Base-by-base conservation (phyloP, 2,329 filamentous ascomycete genomes). In the Claviceps africana region DNA sequence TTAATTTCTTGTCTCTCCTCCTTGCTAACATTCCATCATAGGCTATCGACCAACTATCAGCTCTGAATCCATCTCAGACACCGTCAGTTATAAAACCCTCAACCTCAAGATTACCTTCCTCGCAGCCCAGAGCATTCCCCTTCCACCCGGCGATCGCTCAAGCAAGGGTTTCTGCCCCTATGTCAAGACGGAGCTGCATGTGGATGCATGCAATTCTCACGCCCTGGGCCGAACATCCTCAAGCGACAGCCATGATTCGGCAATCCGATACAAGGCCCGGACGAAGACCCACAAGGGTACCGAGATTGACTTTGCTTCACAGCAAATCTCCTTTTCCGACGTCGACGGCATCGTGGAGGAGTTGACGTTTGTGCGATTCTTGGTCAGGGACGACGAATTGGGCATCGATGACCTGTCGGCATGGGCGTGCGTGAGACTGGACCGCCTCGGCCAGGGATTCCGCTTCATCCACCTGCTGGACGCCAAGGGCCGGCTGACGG, bases 361-460 rank as follows among this genome's bases (percentile, higher is more conserved):
- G 61, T 71, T 90, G 55, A 80, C 81, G 31, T 90, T 89, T 70
- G 73, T 88, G 51, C 76, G 85, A 61, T 87, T 97, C 72, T 88
- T 94, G 60, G 75, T 97, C 58, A 85, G 89, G 66, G 88, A 97
- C 64, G 85, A 95, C 59, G 85, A 91, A 66, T 79, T 90, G 58
- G 82, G 83, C 4, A 77, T 78, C 56, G 89, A 97, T 61, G 78
- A 85, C 54, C 67, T 95, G 53, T 84, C 88, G 11, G 88, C 85
- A 2, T 97, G 93, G 93, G 82, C 86, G 1, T 95, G 89, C 62
- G 83, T 95, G 59, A 78, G 89, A 40, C 77, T 97, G 22, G 89
- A 96, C 67, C 78, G 89, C 8, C 67, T 96, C 54, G 80, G 81
- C 55, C 71, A 77, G 35, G 91, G 93, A 1, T 86, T 86, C 59